Evolutionary conservation across 495 filamentous ascomycete genomes (phyloP).

Genomic region (Parathielavia hyrcaniae): DNA sequence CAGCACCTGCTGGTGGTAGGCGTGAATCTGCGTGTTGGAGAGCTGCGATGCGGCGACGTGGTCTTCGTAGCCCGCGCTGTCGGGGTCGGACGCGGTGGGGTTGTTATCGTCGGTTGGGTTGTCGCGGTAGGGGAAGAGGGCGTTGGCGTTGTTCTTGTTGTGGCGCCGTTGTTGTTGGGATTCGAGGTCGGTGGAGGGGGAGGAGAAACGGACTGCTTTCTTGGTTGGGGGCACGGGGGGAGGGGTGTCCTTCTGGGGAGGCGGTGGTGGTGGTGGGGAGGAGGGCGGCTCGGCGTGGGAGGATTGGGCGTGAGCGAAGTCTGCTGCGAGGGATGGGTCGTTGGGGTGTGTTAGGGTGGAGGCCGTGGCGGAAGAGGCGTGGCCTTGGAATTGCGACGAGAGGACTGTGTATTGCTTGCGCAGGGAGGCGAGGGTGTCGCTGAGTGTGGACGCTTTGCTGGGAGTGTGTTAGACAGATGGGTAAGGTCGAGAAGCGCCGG

Average conservation of each 20-base stretch:
- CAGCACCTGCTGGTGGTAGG: conserved; percentile 71
- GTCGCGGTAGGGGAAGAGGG: conserved; percentile 61
- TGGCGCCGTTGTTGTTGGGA: conserved; percentile 28
- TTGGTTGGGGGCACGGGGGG: conserved; percentile 36
- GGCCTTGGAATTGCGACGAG: conserved; percentile 55
- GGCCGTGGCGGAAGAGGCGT: conserved; percentile 44
- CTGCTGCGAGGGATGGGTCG: conserved; percentile 56
- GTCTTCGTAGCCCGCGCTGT: conserved; percentile 52
- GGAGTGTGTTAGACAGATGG: conserved; percentile 3
- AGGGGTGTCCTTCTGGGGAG: conserved; percentile 21
- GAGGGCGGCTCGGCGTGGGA: conserved; percentile 40
- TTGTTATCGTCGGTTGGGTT: conserved; percentile 31
- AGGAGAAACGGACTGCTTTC: conserved; percentile 83
- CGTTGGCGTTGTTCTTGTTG: no score
- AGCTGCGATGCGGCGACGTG: conserved; percentile 34
- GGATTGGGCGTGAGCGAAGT: conserved; percentile 58
- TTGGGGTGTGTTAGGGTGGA: conserved; percentile 56
- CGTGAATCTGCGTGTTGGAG: conserved; percentile 80
- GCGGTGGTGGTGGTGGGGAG: conserved; percentile 30
- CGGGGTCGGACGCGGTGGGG: conserved; percentile 20
- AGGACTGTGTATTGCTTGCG: conserved; percentile 55
- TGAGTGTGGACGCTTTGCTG: conserved; percentile 43
- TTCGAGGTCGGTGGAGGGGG: conserved; percentile 42
- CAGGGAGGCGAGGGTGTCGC: conserved; percentile 47
- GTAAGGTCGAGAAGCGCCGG: conserved; percentile 1